These are phyloP conservation scores for Ambispora gerdemannii DNA, from an alignment of 192 early-diverging fungal species.

Conservation along the genomic window DNA sequence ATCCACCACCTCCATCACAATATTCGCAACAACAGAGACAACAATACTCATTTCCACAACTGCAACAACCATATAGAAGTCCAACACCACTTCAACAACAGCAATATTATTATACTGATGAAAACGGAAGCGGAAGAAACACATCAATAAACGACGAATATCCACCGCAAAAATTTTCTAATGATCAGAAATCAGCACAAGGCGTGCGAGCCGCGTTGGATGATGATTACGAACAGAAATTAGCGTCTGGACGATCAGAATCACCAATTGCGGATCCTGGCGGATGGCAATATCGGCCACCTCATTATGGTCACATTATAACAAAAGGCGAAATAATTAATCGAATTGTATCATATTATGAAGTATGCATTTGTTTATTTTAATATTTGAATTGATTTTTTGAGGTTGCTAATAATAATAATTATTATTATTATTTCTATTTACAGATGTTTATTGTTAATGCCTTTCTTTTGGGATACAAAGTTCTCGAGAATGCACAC, in stretches of 20 bases:
- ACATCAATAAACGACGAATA: background rate
- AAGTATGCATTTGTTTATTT: background rate
- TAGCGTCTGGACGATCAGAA: background rate
- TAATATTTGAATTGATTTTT: background rate
- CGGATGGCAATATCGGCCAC: slow-evolving; percentile 26
- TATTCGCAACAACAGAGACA: background rate
- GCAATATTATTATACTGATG: background rate
- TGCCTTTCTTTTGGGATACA: slow-evolving; percentile 26
- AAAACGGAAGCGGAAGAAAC: background rate
- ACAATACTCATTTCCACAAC: background rate
- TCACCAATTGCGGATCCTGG: background rate
- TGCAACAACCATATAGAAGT: background rate
- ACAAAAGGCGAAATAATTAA: slow-evolving; percentile 20
- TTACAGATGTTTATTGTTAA: slow-evolving; percentile 20
- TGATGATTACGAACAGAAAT: background rate
- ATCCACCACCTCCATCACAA: background rate
- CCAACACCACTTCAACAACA: background rate
- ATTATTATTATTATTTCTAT: background rate
- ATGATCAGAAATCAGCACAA: background rate
- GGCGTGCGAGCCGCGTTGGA: background rate
- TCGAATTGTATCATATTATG: slow-evolving; percentile 27
- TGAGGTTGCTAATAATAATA: too few species aligned
- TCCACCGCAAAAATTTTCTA: background rate
- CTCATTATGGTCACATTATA: slow-evolving; percentile 25
- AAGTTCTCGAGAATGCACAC: slow-evolving; percentile 14